These are phyloP conservation scores for Pseudogymnoascus pannorum DNA, from an alignment of 2,329 filamentous ascomycete species.

Conservation along the genomic window DNA sequence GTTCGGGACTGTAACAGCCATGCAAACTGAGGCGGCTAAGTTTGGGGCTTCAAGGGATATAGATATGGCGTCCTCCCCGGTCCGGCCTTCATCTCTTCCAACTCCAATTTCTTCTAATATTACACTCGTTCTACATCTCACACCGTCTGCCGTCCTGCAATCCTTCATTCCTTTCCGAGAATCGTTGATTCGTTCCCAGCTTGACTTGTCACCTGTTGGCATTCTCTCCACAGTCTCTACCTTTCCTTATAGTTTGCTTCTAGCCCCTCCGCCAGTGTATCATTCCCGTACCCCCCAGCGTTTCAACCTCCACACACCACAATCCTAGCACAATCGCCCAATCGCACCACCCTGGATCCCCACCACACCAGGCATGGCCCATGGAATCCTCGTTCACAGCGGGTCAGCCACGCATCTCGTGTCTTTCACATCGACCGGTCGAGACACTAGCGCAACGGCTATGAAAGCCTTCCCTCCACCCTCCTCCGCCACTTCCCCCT, in stretches of 20 bases:
- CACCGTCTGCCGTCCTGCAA: background rate
- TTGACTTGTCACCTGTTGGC: background rate
- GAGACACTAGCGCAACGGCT: background rate
- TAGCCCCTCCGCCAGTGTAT: background rate
- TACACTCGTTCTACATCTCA: background rate
- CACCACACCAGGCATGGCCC: background rate
- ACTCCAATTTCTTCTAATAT: background rate
- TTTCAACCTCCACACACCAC: background rate
- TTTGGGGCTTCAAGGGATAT: background rate
- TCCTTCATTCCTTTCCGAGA: background rate
- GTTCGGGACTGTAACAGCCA: background rate
- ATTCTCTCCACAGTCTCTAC: too few species aligned
- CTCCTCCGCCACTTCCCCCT: too few species aligned
- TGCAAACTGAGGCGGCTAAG: background rate
- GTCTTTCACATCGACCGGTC: background rate
- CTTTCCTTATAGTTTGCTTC: too few species aligned
- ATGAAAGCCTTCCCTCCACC: background rate
- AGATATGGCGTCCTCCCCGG: background rate
- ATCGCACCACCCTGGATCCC: background rate
- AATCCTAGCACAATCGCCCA: background rate
- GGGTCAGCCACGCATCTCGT: too few species aligned
- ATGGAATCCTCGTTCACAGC: background rate
- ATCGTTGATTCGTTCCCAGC: background rate
- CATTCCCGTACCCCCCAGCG: background rate
- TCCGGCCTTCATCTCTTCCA: background rate